A percentile compares a stretch with the other conserved stretches of the same genome.
Evolutionary conservation across 73 alveolate species (phyloP).

Genomic region (Paramecium sexaurelia): DNA sequence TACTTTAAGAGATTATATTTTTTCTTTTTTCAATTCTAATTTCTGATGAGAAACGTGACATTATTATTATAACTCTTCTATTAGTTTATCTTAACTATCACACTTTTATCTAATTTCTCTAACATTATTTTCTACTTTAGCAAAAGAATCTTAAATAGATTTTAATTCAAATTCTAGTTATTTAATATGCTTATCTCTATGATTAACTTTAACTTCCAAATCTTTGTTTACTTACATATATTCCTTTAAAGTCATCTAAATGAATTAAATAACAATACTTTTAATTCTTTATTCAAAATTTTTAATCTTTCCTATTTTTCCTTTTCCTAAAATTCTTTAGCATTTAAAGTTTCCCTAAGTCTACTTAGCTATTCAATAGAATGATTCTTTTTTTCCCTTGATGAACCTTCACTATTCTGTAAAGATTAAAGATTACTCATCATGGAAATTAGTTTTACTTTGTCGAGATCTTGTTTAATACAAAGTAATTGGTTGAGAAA

Average conservation of each 20-base stretch:
- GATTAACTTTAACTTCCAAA: not conserved
- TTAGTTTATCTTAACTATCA: slow-evolving; percentile 14
- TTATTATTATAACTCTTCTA: not conserved
- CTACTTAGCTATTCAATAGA: slow-evolving; percentile 37
- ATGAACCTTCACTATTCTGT: slow-evolving; percentile 24
- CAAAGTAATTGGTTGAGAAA: not conserved
- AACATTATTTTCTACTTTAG: not conserved
- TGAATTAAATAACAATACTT: not conserved
- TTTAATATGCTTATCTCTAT: slow-evolving; percentile 35
- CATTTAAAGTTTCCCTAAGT: slow-evolving; percentile 32
- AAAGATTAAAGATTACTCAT: not conserved
- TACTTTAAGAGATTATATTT: not conserved
- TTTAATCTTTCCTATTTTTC: slow-evolving; percentile 42
- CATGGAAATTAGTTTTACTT: not conserved
- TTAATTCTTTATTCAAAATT: slow-evolving; percentile 33
- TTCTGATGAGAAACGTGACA: not conserved
- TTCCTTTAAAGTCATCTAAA: slow-evolving; percentile 51
- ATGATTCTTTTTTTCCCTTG: slow-evolving; percentile 19
- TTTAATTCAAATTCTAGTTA: slow-evolving; percentile 28
- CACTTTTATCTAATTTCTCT: not conserved
- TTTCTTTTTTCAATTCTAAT: not conserved
- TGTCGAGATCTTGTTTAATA: slow-evolving; percentile 10
- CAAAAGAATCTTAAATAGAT: not conserved
- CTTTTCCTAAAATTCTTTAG: slow-evolving; percentile 44
- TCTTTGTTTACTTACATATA: slow-evolving; percentile 42